These are phyloP conservation scores for Diaporthe sp. DNA, from an alignment of 2,329 filamentous ascomycete species.

Conservation along the genomic window DNA sequence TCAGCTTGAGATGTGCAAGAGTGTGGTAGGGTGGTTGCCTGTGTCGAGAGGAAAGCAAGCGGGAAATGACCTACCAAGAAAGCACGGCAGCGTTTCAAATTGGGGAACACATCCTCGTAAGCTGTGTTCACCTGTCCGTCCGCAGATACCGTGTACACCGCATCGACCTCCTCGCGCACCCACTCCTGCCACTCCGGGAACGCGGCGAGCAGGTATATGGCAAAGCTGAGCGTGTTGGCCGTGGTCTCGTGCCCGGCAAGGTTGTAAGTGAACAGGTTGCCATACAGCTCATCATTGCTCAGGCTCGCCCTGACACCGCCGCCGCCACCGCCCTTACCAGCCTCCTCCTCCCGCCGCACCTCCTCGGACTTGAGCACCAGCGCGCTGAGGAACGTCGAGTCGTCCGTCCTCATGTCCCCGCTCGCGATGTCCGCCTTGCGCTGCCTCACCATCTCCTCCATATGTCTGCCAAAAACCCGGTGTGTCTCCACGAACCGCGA, in stretches of 20 bases:
- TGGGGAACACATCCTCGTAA: constrained; percentile 8
- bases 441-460: constrained; percentile 18
- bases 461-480: neutral
- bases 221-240: neutral
- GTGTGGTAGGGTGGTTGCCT: rapidly evolving
- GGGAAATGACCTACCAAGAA: neutral
- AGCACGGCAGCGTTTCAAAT: constrained; percentile 8
- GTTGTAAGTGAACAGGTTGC: constrained; percentile 18
- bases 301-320: neutral
- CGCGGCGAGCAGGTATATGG: constrained; percentile 13
- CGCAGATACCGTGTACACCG: neutral
- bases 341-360: constrained; percentile 9
- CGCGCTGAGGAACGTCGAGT: constrained; percentile 20
- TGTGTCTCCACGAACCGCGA: neutral
- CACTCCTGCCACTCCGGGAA: constrained; percentile 17
- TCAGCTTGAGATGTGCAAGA: neutral
- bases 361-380: constrained; percentile 27
- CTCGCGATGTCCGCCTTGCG: constrained; percentile 23
- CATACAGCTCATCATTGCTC: constrained; percentile 8
- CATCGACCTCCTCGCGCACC: constrained; percentile 17
- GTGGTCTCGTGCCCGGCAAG: constrained; percentile 26
- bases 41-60: neutral
- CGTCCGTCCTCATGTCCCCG: constrained; percentile 7
- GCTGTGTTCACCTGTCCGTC: neutral
- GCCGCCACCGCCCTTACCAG: neutral